A percentile compares a stretch with the other conserved stretches of the same genome.
phyloP scores from a whole-genome alignment of 2,329 filamentous ascomycete genomes.

The Sphaerulina vaccinii region DNA sequence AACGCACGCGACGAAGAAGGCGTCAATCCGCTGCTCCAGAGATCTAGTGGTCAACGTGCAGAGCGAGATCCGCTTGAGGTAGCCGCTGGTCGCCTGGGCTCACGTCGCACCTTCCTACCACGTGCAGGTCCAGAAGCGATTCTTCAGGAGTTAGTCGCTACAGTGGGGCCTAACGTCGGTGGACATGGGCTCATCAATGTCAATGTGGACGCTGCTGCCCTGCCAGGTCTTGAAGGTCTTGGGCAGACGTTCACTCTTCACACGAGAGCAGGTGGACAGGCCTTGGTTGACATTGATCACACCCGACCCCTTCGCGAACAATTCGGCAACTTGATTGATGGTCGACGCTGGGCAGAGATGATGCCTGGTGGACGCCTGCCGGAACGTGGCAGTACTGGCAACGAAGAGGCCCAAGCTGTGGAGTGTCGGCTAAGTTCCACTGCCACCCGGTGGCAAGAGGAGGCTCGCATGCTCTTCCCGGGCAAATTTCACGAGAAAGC shows the following conservation, averaged over 20 bases:
- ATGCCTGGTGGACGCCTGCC: constrained; percentile 54
- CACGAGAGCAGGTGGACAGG: constrained; percentile 19
- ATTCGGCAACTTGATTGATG: constrained; percentile 6
- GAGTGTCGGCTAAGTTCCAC: constrained; percentile 73
- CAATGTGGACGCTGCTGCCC: constrained; percentile 28
- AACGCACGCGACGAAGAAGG: constrained; percentile 67
- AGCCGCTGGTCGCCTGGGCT: constrained; percentile 12
- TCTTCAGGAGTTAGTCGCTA: constrained; percentile 31
- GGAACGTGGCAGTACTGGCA: constrained; percentile 35
- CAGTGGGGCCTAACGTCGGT: constrained; percentile 22
- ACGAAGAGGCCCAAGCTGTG: constrained; percentile 71
- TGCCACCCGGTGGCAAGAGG: constrained; percentile 78
- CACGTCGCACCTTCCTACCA: constrained; percentile 25
- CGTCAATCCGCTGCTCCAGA: constrained; percentile 77
- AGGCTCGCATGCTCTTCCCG: constrained; percentile 77
- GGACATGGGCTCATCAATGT: constrained; percentile 25
- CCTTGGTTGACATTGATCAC: constrained; percentile 33
- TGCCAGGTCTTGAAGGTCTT: constrained; percentile 21
- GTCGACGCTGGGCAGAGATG: constrained; percentile 22
- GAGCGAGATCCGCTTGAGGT: constrained; percentile 11
- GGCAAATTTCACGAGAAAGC: constrained; percentile 68
- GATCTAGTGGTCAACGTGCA: constrained; percentile 21
- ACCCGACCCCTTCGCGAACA: constrained; percentile 28
- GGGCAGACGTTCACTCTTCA: constrained; percentile 28
- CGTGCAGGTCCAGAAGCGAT: constrained; percentile 23